Conservation (phyloP, 176 grass and related monocot genomes). For the Tillandsia leiboldiana region DNA sequence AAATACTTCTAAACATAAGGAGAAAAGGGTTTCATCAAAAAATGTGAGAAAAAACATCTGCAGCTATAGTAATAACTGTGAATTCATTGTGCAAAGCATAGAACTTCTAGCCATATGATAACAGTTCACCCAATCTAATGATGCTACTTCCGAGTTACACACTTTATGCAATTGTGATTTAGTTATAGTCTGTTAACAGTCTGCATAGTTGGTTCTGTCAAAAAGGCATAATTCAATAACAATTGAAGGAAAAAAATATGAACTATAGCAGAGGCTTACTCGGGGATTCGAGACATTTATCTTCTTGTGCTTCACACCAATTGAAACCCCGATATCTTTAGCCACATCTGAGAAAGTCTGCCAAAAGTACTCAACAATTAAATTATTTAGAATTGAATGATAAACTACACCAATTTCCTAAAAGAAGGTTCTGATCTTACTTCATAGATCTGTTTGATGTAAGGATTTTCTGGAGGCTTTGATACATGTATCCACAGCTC, state of each 20-base stretch:
- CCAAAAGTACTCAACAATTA: constrained; percentile 22
- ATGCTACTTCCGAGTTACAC: background rate
- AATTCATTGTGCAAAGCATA: background rate
- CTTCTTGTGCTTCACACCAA: constrained; percentile 97
- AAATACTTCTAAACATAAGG: background rate
- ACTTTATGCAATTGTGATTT: background rate
- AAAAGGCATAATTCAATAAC: background rate
- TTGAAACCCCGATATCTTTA: constrained; percentile 67
- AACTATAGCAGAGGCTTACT: constrained; percentile 34
- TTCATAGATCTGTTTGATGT: constrained; percentile 93
- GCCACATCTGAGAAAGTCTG: constrained; percentile 77
- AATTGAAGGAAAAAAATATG: constrained; percentile 9
- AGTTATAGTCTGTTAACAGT: background rate
- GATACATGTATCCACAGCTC: constrained; percentile 95
- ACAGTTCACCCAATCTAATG: background rate
- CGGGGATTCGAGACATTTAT: constrained; percentile 93
- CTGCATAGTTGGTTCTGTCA: background rate
- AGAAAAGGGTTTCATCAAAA: background rate
- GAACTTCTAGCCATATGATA: background rate
- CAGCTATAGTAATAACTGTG: background rate
- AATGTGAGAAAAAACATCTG: background rate
- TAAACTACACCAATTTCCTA: constrained; percentile 14
- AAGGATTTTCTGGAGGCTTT: constrained; percentile 91
- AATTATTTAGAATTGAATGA: background rate
- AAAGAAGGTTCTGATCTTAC: constrained; percentile 30